Conservation (phyloP, 345 rosid genomes). For the Pugionium cornutum region DNA sequence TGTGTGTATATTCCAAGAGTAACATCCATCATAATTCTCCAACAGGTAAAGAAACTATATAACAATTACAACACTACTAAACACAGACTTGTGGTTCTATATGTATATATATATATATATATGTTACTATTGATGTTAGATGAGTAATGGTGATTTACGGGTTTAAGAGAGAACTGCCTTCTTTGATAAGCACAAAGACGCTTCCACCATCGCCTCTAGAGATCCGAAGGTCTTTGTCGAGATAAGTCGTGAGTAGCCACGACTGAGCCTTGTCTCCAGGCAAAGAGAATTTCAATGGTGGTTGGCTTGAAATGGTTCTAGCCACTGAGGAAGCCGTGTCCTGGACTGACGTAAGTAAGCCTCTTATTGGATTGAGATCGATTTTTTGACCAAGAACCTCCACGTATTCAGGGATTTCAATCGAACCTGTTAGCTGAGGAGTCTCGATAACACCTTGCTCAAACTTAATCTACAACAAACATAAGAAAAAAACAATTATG, state of each 20-base stretch:
- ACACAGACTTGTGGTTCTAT: slow-evolving; percentile 11
- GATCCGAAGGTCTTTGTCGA: slow-evolving; percentile 79
- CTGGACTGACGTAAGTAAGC: slow-evolving; percentile 71
- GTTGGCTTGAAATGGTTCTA: slow-evolving; percentile 83
- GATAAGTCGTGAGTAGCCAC: slow-evolving; percentile 91
- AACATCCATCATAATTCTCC: slow-evolving; percentile 10
- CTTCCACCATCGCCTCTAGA: slow-evolving; percentile 90
- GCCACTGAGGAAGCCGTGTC: slow-evolving; percentile 84
- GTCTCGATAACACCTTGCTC: slow-evolving; percentile 92
- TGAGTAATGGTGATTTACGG: slow-evolving; percentile 34
- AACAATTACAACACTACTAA: slow-evolving; percentile 24
- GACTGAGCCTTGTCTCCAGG: slow-evolving; percentile 65
- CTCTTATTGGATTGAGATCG: slow-evolving; percentile 71
- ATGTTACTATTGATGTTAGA: slow-evolving; percentile 10
- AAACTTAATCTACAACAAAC: slow-evolving; percentile 64
- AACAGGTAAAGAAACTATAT: slow-evolving; percentile 14
- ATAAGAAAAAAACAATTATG: background rate
- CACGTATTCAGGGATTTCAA: slow-evolving; percentile 75
- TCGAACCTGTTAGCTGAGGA: slow-evolving; percentile 84
- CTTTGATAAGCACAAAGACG: slow-evolving; percentile 82
- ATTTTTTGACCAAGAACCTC: slow-evolving; percentile 84
- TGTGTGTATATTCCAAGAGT: background rate
- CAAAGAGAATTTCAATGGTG: slow-evolving; percentile 75
- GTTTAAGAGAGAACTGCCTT: slow-evolving; percentile 69
- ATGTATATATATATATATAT: too few relatives aligned